Base-by-base conservation (phyloP, 2,329 filamentous ascomycete genomes). In the Aureobasidium mangrovei region DNA sequence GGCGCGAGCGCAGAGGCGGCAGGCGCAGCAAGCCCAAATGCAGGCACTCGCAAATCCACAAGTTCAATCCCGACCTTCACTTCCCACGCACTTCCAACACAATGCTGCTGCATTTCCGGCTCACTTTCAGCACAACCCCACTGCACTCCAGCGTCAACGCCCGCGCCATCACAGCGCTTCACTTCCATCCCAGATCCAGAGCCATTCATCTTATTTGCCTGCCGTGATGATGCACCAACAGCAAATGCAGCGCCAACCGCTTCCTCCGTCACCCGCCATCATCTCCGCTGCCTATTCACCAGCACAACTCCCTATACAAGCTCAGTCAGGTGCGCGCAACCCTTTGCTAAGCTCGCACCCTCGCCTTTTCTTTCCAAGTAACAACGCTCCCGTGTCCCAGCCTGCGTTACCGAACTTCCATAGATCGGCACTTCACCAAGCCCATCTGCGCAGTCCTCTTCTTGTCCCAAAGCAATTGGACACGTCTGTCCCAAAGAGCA, bases 341-440 rank as follows among this genome's bases (percentile, higher is more conserved):
- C 39, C 18, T 1, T 18, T 18, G 18, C 18, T 18, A 18, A 18
- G 18, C 18, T 18, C 1, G 8, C 32, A 18, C 3, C 48, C 40
- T 36, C 39, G 40, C 3, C 40, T 43, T 4, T 53, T 53, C 49
- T 53, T 36, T 38, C 49, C 49, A 18, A 31, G 39, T 29, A 18
- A 26, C 10, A 44, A 44, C 5, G 18, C 29, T 6, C 9, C 24
- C 10, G 32, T 53, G 27, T 58, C 69, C 3, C 67, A 71, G 56
- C 71, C 70, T 32, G 66, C 69, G 8, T 63, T 68, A 27, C 72
- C 76, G 3, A 69, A 75, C 55, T 74, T 78, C 24, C 64, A 67
- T 27, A 63, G 70, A 6, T 72, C 71, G 29, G 76, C 74, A n/a
- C 68, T 84, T 6, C 82, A 85, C 61, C 79, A 83, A 65, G 74